Base-by-base conservation (phyloP, 106 monocot genomes). In the Agapanthus africanus region DNA sequence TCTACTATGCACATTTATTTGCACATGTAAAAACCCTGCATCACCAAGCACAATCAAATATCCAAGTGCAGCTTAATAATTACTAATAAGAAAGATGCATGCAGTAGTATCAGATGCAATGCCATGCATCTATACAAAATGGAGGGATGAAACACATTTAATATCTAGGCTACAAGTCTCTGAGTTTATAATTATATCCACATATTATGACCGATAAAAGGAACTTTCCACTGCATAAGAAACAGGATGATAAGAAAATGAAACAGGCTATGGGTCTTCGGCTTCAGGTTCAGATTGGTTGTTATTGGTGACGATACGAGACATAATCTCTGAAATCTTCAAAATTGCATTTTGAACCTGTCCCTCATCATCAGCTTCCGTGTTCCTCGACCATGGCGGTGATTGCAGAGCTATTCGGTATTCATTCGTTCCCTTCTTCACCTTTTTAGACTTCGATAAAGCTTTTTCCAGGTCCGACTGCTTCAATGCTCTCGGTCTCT, bases 401-500 rank as follows among this genome's bases (percentile, higher is more conserved):
- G 62, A 41, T 14, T 66, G 74, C 39, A 50, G 36, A 27, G 32
- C 37, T 3, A 54, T 7, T 40, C 37, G 50, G 50, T 52, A 54
- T 54, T 37, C 73, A 5, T 13, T 50, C 1, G 65, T 39, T 31
- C 39, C 51, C 15, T 15, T 37, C 37, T 39, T 66, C 54, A 39
- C n/a, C 31, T 66, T 66, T 66, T 23, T 74, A 31, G 30, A 74
- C 35, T 63, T 65, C 32, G 73, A 51, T 54, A 74, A 47, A 50
- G 73, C 73, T 31, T 66, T 56, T 40, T 74, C 65, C 18, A 74
- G 40, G 31, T 74, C 73, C 31, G 73, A 74, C 54, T 74, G 73
- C 35, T 49, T 51, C 54, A 66, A 54, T 22, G 63, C 18, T 64
- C 54, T 63, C 39, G 46, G 63, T 63, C 25, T 46, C 77, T 52